These are phyloP conservation scores for Drechslera avenae DNA, from an alignment of 2,329 filamentous ascomycete genomes.

Conservation along the genomic window DNA sequence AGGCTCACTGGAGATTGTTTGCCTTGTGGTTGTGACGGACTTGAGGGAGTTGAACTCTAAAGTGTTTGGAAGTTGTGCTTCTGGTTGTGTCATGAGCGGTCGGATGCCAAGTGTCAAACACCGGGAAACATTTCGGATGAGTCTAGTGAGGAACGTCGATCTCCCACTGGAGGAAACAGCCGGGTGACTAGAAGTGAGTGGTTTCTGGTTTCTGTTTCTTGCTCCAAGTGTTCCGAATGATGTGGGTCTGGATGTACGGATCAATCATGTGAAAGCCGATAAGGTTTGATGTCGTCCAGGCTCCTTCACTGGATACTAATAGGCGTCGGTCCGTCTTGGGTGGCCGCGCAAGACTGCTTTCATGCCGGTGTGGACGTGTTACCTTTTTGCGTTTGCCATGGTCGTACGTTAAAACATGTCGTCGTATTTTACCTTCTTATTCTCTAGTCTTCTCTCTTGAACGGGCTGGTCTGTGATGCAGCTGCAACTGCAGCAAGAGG, in stretches of 20 bases:
- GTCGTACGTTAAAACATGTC: background rate
- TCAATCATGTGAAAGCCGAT: too few relatives aligned
- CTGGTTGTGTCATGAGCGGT: conserved; percentile 14
- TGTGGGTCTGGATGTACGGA: background rate
- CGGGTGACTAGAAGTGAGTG: background rate
- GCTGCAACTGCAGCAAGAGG: too few relatives aligned
- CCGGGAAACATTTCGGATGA: conserved; percentile 4
- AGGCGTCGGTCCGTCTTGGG: background rate
- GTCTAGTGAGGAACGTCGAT: background rate
- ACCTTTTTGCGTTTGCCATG: background rate
- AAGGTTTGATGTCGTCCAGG: background rate
- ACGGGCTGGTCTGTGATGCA: too few relatives aligned
- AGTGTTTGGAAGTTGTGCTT: background rate
- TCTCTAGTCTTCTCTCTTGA: background rate
- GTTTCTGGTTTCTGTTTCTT: background rate
- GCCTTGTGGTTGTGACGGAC: conserved; percentile 3
- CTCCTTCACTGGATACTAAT: background rate
- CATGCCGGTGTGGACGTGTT: background rate
- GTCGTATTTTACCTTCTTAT: background rate
- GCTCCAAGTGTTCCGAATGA: conserved; percentile 5
- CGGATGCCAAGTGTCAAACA: conserved; percentile 19
- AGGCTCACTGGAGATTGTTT: conserved; percentile 3
- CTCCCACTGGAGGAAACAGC: background rate
- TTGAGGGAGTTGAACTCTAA: background rate
- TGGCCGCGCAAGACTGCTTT: background rate